Conservation (phyloP, 2,329 filamentous ascomycete genomes). For the Thelonectria blattea region DNA sequence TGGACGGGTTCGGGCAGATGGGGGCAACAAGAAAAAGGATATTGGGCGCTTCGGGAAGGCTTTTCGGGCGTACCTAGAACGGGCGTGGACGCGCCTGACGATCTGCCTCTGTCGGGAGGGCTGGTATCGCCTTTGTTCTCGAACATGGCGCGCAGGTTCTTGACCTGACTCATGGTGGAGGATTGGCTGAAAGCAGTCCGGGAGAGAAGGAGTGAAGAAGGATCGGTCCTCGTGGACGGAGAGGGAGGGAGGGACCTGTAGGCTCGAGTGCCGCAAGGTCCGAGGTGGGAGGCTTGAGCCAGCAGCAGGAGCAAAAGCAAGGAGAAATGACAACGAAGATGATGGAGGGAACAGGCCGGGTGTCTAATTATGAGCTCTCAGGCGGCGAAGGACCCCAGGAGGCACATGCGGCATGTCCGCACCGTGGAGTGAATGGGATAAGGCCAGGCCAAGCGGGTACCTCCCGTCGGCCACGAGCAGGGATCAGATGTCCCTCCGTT, state of each 20-base stretch:
- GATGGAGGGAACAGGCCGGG: conserved; percentile 2
- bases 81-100: conserved; percentile 58
- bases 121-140: conserved; percentile 73
- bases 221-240: conserved; percentile 15
- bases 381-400: conserved; percentile 19
- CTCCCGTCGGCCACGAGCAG: conserved; percentile 11
- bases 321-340: conserved; percentile 5
- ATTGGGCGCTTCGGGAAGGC: conserved; percentile 6
- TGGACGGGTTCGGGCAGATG: conserved; percentile 18
- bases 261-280: conserved; percentile 15
- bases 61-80: conserved; percentile 36
- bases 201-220: conserved; percentile 33
- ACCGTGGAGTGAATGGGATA: conserved; percentile 24
- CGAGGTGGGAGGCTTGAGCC: conserved; percentile 1
- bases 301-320: conserved; percentile 4
- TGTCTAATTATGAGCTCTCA: conserved; percentile 23
- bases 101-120: conserved; percentile 73
- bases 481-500: conserved; percentile 14
- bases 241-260: conserved; percentile 10
- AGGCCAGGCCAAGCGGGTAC: conserved; percentile 19
- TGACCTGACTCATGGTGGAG: conserved; percentile 69
- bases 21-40: conserved; percentile 17
- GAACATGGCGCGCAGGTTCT: conserved; percentile 80
- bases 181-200: conserved; percentile 25
- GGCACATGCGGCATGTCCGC: conserved; percentile 24